Conservation (phyloP, 805 yeast species). For the Zygotorulaspora danielsina region DNA sequence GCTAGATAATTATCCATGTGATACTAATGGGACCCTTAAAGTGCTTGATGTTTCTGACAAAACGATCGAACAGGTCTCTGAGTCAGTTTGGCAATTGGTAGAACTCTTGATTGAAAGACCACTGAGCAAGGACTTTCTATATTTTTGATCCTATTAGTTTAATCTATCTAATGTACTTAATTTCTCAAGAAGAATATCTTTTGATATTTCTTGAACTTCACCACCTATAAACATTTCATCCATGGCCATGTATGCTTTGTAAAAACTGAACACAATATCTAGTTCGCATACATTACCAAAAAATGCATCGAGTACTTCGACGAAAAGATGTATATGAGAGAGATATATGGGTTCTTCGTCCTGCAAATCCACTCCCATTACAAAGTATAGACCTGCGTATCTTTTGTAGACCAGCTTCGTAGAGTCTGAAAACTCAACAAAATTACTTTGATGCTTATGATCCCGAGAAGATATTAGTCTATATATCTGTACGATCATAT, state of each 20-base stretch:
- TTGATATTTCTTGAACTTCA: slow-evolving; percentile 82
- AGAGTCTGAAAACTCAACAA: slow-evolving; percentile 62
- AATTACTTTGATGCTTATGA: slow-evolving; percentile 75
- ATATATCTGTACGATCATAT: slow-evolving; percentile 51
- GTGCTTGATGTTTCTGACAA: slow-evolving; percentile 58
- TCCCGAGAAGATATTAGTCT: slow-evolving; percentile 77
- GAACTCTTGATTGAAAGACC: slow-evolving; percentile 10
- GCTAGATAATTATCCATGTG: slow-evolving; percentile 25
- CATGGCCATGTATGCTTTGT: slow-evolving; percentile 71
- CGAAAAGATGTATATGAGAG: slow-evolving; percentile 82
- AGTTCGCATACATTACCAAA: slow-evolving; percentile 91
- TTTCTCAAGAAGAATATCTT: slow-evolving; percentile 59
- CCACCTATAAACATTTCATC: slow-evolving; percentile 91
- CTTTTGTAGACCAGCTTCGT: slow-evolving; percentile 76
- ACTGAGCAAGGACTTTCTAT: slow-evolving; percentile 11
- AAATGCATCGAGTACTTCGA: slow-evolving; percentile 79
- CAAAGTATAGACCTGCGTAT: slow-evolving; percentile 87
- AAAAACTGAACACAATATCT: slow-evolving; percentile 88
- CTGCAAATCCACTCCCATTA: slow-evolving; percentile 70
- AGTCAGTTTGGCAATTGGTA: slow-evolving; percentile 41
- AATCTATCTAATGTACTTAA: slow-evolving; percentile 59
- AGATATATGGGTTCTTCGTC: slow-evolving; percentile 82
- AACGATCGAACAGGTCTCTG: slow-evolving; percentile 51
- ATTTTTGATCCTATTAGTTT: slow-evolving; percentile 38
- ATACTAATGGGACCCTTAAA: slow-evolving; percentile 34